phyloP scores from a whole-genome alignment of 2,329 filamentous ascomycete species.

The Sphaerulina musiva region DNA sequence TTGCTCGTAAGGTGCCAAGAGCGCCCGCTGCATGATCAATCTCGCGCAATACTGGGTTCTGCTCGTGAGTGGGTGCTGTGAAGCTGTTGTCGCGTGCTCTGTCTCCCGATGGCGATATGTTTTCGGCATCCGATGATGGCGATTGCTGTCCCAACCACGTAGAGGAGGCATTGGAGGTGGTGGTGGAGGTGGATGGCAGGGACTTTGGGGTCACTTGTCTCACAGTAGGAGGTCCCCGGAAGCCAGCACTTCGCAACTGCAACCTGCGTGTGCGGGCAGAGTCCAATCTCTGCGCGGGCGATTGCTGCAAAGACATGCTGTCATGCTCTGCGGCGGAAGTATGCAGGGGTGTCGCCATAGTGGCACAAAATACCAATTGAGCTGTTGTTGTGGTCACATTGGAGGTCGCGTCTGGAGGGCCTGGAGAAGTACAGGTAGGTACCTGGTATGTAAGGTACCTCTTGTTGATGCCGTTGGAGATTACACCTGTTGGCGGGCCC shows the following conservation, averaged over 20 bases:
- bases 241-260: slow-evolving; percentile 34
- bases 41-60: slow-evolving; percentile 28
- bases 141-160: slow-evolving; percentile 9
- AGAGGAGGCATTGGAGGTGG: slow-evolving; percentile 18
- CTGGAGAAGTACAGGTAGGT: not conserved
- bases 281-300: not conserved
- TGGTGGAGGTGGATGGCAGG: slow-evolving; percentile 20
- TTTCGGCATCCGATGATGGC: slow-evolving; percentile 21
- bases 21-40: slow-evolving; percentile 22
- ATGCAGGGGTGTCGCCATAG: slow-evolving; percentile 6
- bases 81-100: slow-evolving; percentile 9
- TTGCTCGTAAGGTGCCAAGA: slow-evolving; percentile 14
- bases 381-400: slow-evolving; percentile 1
- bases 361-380: not conserved
- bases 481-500: not conserved
- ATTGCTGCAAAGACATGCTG: not conserved
- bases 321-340: not conserved
- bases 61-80: slow-evolving; percentile 19
- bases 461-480: not conserved
- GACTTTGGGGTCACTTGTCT: slow-evolving; percentile 31
- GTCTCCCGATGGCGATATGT: slow-evolving; percentile 20
- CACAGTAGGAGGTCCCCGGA: slow-evolving; percentile 28
- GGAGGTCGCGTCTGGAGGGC: not conserved
- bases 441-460: too few relatives aligned
- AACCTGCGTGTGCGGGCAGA: slow-evolving; percentile 28